Conservation (phyloP, 2,329 filamentous ascomycete species). For the Diaporthe velutina region DNA sequence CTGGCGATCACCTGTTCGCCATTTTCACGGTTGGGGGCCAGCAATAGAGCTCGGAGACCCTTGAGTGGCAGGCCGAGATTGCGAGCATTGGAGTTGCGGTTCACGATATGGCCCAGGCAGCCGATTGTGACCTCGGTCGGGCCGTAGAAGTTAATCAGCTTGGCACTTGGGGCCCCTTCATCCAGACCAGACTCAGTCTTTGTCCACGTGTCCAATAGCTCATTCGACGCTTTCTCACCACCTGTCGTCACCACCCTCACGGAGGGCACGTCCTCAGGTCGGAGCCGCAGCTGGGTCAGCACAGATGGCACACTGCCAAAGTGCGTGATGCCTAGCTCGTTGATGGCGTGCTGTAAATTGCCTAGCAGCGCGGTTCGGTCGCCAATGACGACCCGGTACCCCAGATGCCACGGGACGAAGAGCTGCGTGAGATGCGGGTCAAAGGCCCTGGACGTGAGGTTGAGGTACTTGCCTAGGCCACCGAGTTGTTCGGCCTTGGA, state of each 20-base stretch:
- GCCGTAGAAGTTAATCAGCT: slow-evolving; percentile 35
- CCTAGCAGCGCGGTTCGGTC: slow-evolving; percentile 29
- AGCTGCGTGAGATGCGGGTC: slow-evolving; percentile 43
- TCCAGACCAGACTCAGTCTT: not conserved
- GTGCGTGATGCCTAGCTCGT: slow-evolving; percentile 25
- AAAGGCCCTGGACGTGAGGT: slow-evolving; percentile 29
- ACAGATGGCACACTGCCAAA: slow-evolving; percentile 32
- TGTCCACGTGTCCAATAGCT: slow-evolving; percentile 28
- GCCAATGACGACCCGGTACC: slow-evolving; percentile 40
- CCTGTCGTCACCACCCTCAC: slow-evolving; percentile 49
- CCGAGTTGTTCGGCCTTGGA: slow-evolving; percentile 37
- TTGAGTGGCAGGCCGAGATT: slow-evolving; percentile 36
- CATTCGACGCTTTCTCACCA: slow-evolving; percentile 49
- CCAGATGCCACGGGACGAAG: slow-evolving; percentile 43
- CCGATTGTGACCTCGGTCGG: slow-evolving; percentile 42
- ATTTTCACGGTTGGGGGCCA: not conserved
- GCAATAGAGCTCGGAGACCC: slow-evolving; percentile 16
- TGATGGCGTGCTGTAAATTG: slow-evolving; percentile 28
- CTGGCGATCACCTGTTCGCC: slow-evolving; percentile 16
- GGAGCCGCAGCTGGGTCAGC: slow-evolving; percentile 27
- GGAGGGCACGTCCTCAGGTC: slow-evolving; percentile 27
- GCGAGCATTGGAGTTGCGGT: slow-evolving; percentile 52
- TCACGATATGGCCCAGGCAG: slow-evolving; percentile 42
- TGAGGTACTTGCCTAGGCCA: slow-evolving; percentile 43
- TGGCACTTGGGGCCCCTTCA: not conserved